Evolutionary conservation across 1,284 basidiomycete species (phyloP).

Genomic region (Fomitopsis schrenkii): DNA sequence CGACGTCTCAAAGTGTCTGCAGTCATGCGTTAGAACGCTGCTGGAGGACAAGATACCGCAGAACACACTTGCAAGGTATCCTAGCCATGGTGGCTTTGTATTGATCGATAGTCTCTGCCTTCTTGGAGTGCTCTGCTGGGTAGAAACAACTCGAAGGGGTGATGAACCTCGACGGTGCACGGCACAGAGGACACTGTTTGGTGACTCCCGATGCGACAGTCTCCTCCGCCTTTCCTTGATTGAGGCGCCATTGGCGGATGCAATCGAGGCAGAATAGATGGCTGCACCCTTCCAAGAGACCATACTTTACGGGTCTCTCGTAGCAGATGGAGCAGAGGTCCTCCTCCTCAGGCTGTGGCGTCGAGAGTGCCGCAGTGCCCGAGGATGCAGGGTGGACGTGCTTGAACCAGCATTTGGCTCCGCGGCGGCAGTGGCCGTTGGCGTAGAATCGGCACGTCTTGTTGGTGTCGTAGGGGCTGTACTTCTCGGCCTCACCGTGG

Average conservation of each 20-base stretch:
- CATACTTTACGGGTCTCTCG: conserved; percentile 63
- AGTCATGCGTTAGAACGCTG: neutral
- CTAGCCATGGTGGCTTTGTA: conserved; percentile 71
- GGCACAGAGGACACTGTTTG: conserved; percentile 75
- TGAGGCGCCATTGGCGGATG: conserved; percentile 68
- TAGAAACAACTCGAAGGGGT: conserved; percentile 67
- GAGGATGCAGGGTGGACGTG: conserved; percentile 36
- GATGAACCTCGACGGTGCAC: conserved; percentile 56
- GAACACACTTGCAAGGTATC: conserved; percentile 57
- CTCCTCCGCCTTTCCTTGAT: conserved; percentile 46
- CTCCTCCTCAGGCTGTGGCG: conserved; percentile 36
- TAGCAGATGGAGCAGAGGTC: conserved; percentile 63
- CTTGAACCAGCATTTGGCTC: conserved; percentile 67
- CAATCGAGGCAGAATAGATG: conserved; percentile 78
- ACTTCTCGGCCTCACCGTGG: conserved; percentile 47
- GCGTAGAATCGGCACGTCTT: conserved; percentile 66
- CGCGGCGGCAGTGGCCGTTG: conserved; percentile 62
- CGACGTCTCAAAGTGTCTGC: conserved; percentile 62
- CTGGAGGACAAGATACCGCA: neutral
- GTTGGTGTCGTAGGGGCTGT: conserved; percentile 64
- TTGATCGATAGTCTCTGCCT: conserved; percentile 42
- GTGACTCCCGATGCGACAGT: conserved; percentile 50
- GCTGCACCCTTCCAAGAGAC: conserved; percentile 63
- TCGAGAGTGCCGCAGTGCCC: conserved; percentile 16
- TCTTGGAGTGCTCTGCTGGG: conserved; percentile 47